Conservation (phyloP, 805 yeast species). For the Crinitomyces ghanaensis region DNA sequence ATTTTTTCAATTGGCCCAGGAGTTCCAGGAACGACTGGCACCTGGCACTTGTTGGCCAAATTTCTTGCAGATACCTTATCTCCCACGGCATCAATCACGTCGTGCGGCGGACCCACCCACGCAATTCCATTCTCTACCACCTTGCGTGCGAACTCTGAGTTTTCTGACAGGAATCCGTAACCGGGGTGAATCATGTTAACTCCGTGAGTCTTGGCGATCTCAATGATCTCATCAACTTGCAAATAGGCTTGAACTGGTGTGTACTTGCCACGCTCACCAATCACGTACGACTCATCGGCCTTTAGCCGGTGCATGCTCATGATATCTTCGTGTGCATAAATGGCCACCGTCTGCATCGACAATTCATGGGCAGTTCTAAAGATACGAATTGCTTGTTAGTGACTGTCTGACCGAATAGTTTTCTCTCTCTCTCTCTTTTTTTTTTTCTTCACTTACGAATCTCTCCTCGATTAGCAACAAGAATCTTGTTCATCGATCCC, state of each 20-base stretch:
- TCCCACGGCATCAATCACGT: slow-evolving; percentile 88
- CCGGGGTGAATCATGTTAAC: slow-evolving; percentile 91
- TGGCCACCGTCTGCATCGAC: slow-evolving; percentile 94
- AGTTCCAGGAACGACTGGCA: slow-evolving; percentile 95
- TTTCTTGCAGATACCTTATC: slow-evolving; percentile 93
- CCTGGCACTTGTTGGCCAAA: slow-evolving; percentile 68
- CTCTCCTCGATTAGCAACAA: slow-evolving; percentile 32
- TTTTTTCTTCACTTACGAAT: slow-evolving; percentile 23
- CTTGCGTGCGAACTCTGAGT: slow-evolving; percentile 85
- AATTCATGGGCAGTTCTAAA: slow-evolving; percentile 96
- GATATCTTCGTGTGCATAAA: slow-evolving; percentile 92
- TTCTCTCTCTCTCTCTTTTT: not conserved
- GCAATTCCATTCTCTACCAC: slow-evolving; percentile 84
- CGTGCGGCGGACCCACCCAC: slow-evolving; percentile 90
- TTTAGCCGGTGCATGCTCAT: slow-evolving; percentile 86
- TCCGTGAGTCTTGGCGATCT: slow-evolving; percentile 63
- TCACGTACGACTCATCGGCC: slow-evolving; percentile 48
- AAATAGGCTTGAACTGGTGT: slow-evolving; percentile 94
- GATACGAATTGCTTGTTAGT: slow-evolving; percentile 60
- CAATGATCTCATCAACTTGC: slow-evolving; percentile 89
- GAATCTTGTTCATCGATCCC: slow-evolving; percentile 40
- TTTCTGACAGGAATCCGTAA: slow-evolving; percentile 82
- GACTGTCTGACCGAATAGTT: not conserved
- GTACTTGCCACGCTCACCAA: slow-evolving; percentile 79
- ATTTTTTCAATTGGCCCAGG: slow-evolving; percentile 87